Conservation (phyloP, 2,329 filamentous ascomycete genomes). For the Nigrospora osmanthi region DNA sequence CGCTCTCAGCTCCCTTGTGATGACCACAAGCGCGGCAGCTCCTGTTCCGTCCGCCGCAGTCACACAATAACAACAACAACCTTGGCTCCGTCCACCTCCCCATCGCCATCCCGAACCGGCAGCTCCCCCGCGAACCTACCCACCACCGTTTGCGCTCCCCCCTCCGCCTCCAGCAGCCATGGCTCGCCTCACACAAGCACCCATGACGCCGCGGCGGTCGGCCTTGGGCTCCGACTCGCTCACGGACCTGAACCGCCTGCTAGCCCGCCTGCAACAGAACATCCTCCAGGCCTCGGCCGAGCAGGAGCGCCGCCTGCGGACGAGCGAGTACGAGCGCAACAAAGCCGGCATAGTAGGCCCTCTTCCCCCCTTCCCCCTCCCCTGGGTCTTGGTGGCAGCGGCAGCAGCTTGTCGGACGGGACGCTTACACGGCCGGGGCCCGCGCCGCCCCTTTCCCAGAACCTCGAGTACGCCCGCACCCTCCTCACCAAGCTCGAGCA, state of each 20-base stretch:
- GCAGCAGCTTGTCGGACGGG: constrained; percentile 2
- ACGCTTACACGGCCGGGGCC: neutral
- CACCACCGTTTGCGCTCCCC: too few relatives aligned
- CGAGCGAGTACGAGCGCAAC: constrained; percentile 59
- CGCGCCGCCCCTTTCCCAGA: constrained; percentile 32
- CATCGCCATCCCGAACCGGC: too few relatives aligned
- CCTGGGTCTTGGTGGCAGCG: neutral
- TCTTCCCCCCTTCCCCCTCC: neutral
- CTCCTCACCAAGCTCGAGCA: constrained; percentile 66
- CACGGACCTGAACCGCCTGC: constrained; percentile 53
- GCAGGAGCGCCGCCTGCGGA: constrained; percentile 46
- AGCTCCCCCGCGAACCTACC: too few relatives aligned
- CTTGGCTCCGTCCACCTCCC: too few relatives aligned
- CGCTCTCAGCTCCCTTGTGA: too few relatives aligned
- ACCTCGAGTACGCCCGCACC: constrained; percentile 62
- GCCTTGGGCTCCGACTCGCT: constrained; percentile 26
- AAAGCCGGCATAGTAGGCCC: constrained; percentile 45
- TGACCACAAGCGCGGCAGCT: too few relatives aligned
- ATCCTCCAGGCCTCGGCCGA: constrained; percentile 56
- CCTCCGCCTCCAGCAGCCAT: constrained; percentile 6
- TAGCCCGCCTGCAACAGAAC: constrained; percentile 57
- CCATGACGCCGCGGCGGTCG: constrained; percentile 16
- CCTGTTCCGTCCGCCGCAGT: too few relatives aligned
- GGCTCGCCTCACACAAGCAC: constrained; percentile 21
- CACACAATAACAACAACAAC: too few relatives aligned